A percentile compares a stretch with the other conserved stretches of the same genome.
Evolutionary conservation across 352 stramenopile species (phyloP).

Genomic region (Pythium pyrilobum): DNA sequence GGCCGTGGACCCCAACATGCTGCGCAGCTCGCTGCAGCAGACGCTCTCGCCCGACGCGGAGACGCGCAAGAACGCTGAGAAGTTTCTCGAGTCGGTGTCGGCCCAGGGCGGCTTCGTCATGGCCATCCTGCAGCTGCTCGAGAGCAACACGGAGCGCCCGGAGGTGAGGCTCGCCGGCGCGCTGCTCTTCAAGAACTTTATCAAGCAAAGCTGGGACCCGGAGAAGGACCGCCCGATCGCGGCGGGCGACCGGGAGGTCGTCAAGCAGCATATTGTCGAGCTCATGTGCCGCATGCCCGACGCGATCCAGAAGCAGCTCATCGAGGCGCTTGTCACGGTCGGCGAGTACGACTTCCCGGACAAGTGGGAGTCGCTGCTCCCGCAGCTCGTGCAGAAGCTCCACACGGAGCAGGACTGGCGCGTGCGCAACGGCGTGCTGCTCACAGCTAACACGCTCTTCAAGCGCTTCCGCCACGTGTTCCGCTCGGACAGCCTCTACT

Average conservation of each 20-base stretch:
- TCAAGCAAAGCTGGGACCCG: constrained; percentile 97
- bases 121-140: constrained; percentile 65
- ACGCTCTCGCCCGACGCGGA: constrained; percentile 70
- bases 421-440: constrained; percentile 94
- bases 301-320: constrained; percentile 93
- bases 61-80: constrained; percentile 65
- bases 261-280: constrained; percentile 98
- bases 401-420: constrained; percentile 82
- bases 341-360: constrained; percentile 95
- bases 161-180: constrained; percentile 70
- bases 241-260: constrained; percentile 84
- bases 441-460: constrained; percentile 98
- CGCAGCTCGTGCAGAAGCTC: constrained; percentile 93
- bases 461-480: constrained; percentile 96
- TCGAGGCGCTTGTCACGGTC: constrained; percentile 96
- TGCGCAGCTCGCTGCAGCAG: constrained; percentile 70
- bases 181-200: constrained; percentile 97
- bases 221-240: constrained; percentile 74
- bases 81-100: constrained; percentile 55
- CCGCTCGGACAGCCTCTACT: constrained; percentile 94
- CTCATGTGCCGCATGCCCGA: constrained; percentile 97
- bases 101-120: constrained; percentile 68
- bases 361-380: constrained; percentile 95
- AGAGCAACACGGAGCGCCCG: constrained; percentile 47
- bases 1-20: constrained; percentile 46